These are phyloP conservation scores for Puya raimondii DNA, from an alignment of 176 grass and related monocot genomes.

Conservation along the genomic window DNA sequence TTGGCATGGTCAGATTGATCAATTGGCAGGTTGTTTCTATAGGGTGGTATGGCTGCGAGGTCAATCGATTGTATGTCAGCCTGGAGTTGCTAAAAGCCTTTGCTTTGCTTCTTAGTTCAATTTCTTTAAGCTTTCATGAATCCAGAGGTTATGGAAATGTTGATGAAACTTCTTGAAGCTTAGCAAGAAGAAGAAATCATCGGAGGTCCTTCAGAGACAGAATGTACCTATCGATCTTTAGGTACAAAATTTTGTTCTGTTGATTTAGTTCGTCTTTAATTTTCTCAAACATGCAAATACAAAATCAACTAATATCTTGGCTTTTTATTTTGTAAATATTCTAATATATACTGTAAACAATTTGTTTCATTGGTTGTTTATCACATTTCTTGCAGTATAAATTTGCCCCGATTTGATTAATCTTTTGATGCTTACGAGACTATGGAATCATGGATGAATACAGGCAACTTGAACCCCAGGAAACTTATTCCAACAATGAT, in stretches of 20 bases:
- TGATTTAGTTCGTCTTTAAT: constrained; percentile 1
- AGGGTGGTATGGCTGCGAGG: too few relatives aligned
- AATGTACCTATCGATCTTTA: constrained; percentile 86
- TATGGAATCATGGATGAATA: constrained; percentile 98
- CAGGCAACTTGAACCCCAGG: constrained; percentile 83
- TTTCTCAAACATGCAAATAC: neutral
- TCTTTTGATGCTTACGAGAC: constrained; percentile 96
- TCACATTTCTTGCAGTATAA: constrained; percentile 70
- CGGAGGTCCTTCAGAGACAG: constrained; percentile 78
- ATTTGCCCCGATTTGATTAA: constrained; percentile 97
- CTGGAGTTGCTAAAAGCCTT: too few relatives aligned
- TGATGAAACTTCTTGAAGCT: too few relatives aligned
- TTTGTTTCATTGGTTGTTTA: neutral
- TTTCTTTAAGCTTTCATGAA: too few relatives aligned
- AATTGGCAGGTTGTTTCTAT: too few relatives aligned
- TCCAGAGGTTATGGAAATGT: too few relatives aligned
- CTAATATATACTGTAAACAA: neutral
- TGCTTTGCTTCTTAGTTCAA: too few relatives aligned
- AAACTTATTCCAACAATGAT: constrained; percentile 99
- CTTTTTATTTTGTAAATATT: neutral
- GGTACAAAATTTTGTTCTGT: constrained; percentile 31
- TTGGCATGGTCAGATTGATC: too few relatives aligned
- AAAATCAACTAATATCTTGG: neutral
- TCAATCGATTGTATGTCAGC: too few relatives aligned
- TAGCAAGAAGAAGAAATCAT: constrained; percentile 97